A percentile compares a stretch with the other conserved stretches of the same genome.
phyloP scores from a whole-genome alignment of 352 stramenopile species.

The Globisporangium okanoganense region DNA sequence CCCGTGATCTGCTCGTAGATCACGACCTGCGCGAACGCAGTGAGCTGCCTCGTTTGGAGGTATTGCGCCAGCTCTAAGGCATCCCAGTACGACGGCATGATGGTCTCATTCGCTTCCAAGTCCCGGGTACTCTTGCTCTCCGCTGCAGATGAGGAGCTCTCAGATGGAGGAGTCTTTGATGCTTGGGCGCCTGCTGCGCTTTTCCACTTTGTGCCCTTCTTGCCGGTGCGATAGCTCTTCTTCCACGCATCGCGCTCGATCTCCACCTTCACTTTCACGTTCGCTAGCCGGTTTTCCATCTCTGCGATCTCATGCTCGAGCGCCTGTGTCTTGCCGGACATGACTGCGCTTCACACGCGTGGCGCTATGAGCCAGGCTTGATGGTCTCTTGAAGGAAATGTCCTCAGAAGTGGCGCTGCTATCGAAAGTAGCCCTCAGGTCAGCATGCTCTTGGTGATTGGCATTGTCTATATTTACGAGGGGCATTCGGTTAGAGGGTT shows the following conservation, averaged over 20 bases:
- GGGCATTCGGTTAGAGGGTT: background rate
- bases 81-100: constrained; percentile 55
- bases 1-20: constrained; percentile 63
- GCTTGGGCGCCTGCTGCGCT: constrained; percentile 22
- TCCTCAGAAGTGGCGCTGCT: background rate
- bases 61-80: constrained; percentile 57
- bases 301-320: constrained; percentile 56
- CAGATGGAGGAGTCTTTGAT: background rate
- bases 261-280: constrained; percentile 48
- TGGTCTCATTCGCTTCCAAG: constrained; percentile 11
- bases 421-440: background rate
- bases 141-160: background rate
- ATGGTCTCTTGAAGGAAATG: background rate
- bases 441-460: background rate
- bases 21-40: constrained; percentile 41
- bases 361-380: background rate
- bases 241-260: constrained; percentile 52
- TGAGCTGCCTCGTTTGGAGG: constrained; percentile 43
- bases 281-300: constrained; percentile 58
- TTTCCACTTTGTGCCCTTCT: constrained; percentile 61
- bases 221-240: constrained; percentile 40
- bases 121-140: constrained; percentile 1
- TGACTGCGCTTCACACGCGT: constrained; percentile 12
- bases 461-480: constrained; percentile 6
- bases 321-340: constrained; percentile 36